Conservation (phyloP, 192 early-diverging fungal genomes). For the Backusella circina region DNA sequence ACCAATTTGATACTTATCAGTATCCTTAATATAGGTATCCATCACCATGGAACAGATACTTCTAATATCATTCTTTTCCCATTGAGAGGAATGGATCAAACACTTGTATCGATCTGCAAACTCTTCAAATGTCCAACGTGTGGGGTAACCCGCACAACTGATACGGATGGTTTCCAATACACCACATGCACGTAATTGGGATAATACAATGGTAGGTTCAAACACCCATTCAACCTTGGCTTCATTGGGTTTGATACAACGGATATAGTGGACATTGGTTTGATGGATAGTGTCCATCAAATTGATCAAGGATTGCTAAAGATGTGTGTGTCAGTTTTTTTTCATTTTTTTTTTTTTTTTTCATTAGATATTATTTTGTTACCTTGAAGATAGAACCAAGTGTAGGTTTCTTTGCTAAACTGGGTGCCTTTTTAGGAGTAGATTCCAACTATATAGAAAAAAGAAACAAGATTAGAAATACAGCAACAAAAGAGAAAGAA, state of each 20-base stretch:
- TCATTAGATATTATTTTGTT: neutral
- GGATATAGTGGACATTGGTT: conserved; percentile 95
- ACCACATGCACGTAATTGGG: conserved; percentile 96
- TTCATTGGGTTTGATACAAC: conserved; percentile 99
- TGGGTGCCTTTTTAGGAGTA: neutral
- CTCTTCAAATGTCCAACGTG: conserved; percentile 83
- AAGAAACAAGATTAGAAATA: neutral
- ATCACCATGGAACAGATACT: conserved; percentile 62
- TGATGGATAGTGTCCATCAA: conserved; percentile 93
- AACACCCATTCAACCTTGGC: conserved; percentile 87
- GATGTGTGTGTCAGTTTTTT: neutral
- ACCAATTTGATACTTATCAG: conserved; percentile 91
- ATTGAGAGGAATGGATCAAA: conserved; percentile 46
- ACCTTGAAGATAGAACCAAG: conserved; percentile 16
- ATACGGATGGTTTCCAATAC: conserved; percentile 99
- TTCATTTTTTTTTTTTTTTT: neutral
- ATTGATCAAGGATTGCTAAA: conserved; percentile 74
- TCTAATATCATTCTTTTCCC: conserved; percentile 45
- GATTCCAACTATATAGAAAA: neutral
- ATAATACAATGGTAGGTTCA: conserved; percentile 91
- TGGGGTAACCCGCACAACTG: conserved; percentile 96
- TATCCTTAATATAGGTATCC: conserved; percentile 64
- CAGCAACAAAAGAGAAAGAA: neutral
- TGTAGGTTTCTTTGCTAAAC: conserved; percentile 11
- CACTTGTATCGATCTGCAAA: conserved; percentile 82